Base-by-base conservation (phyloP, 2,329 filamentous ascomycete genomes). In the Aspergillus intermedius region DNA sequence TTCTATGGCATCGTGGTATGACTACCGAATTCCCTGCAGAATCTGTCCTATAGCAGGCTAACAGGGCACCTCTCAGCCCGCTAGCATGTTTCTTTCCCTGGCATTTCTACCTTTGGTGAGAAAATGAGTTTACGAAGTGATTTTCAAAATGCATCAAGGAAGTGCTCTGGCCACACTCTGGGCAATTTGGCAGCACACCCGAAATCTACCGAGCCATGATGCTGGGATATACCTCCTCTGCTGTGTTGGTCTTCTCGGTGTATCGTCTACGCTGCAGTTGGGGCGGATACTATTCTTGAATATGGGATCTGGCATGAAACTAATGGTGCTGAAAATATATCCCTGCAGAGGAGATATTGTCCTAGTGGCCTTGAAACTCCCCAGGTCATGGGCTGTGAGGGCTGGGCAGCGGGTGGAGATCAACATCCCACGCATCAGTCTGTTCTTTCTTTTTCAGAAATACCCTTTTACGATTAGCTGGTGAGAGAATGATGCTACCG, bases 381-480 rank as follows among this genome's bases (percentile, higher is more conserved):
- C 47, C 22, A 44, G 48, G n/a, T 54, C 57, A 28, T 59, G 47
- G 54, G 49, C 35, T 21, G 48, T 59, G 7, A 47, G 49, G 43
- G 53, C 55, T 23, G 53, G 57, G 15, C 42, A 63, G 48, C 54
- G 56, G 37, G 45, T 63, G 12, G 46, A 56, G 39, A 23, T 61
- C 8, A 56, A 47, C 25, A 47, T 62, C 13, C 54, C 53, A 7
- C 13, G 25, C 43, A 39, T 57, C 10, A 55, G 55, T 34, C 44
- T 60, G 17, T 57, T 57, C 22, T 61, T 57, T 39, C 44, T 57
- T 30, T 54, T 65, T 28, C 50, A 65, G 51, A 57, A 49, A 28
- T 54, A 67, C 54, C 56, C 53, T 19, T 66, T 64, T 48, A 50
- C 17, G 17, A 19, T 3, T 19, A 19, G 17, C 17, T 19, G 17